phyloP scores from a whole-genome alignment of 1,139 yeast species.

The Diutina scorzettiae region DNA sequence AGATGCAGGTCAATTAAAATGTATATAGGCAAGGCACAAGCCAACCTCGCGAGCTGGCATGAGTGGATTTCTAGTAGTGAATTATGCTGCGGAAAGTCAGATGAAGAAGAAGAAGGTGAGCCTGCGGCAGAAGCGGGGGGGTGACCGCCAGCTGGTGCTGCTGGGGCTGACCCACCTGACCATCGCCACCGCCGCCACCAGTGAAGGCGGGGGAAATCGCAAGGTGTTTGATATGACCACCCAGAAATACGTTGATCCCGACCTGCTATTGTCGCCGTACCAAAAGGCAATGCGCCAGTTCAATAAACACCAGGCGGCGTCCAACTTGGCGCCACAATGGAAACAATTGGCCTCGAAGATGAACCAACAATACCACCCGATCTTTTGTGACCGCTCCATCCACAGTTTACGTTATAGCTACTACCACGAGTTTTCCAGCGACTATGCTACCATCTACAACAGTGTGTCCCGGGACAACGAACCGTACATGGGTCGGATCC shows the following conservation, averaged over 20 bases:
- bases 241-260: slow-evolving; percentile 7
- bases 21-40: not conserved
- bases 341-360: not conserved
- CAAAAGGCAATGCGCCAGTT: slow-evolving; percentile 7
- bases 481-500: not conserved
- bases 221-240: slow-evolving; percentile 7
- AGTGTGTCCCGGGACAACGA: not conserved
- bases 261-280: slow-evolving; percentile 7
- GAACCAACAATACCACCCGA: not conserved
- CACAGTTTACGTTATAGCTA: slow-evolving; percentile 8
- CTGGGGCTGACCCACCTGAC: slow-evolving; percentile 5
- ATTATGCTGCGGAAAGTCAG: not conserved
- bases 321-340: not conserved
- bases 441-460: not conserved
- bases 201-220: too few species aligned
- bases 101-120: not conserved
- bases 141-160: not conserved
- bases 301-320: slow-evolving; percentile 3
- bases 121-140: not conserved
- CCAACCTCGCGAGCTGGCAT: not conserved
- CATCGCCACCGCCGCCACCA: too few species aligned
- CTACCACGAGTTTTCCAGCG: slow-evolving; percentile 8
- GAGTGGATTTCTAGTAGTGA: slow-evolving; percentile 1
- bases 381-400: not conserved
- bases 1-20: too few species aligned